Conservation (phyloP, 768 basidiomycete genomes). For the Trametes cingulata region DNA sequence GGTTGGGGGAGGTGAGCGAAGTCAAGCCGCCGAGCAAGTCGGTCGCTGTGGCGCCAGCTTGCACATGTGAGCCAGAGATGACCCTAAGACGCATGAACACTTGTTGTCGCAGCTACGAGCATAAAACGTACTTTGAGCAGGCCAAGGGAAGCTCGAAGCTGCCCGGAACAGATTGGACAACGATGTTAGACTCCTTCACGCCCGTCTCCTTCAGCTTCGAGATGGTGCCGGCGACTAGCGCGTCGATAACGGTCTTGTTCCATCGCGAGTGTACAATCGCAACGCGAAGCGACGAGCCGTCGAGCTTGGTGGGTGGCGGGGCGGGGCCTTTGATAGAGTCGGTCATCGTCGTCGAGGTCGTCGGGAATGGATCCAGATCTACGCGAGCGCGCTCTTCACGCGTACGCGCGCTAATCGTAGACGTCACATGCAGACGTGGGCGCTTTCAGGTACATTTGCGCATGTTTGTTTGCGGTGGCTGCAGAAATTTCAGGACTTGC, state of each 20-base stretch:
- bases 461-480: constrained; percentile 15
- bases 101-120: background rate
- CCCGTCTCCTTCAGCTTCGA: constrained; percentile 80
- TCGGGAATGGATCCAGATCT: background rate
- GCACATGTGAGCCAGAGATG: constrained; percentile 84
- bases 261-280: constrained; percentile 96
- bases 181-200: constrained; percentile 88
- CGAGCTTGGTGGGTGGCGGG: constrained; percentile 59
- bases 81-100: constrained; percentile 50
- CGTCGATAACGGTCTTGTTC: constrained; percentile 87
- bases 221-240: constrained; percentile 78
- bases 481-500: constrained; percentile 20
- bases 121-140: constrained; percentile 67
- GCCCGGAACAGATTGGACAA: constrained; percentile 90
- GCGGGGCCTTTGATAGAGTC: constrained; percentile 75
- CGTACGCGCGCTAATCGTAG: background rate
- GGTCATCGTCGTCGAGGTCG: constrained; percentile 26
- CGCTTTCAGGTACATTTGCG: background rate
- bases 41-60: constrained; percentile 73
- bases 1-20: constrained; percentile 54
- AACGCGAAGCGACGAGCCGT: constrained; percentile 80
- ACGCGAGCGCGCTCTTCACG: background rate
- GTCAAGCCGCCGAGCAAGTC: constrained; percentile 75
- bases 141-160: constrained; percentile 92
- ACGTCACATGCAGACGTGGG: no score